Base-by-base conservation (phyloP, 176 grass and related monocot genomes). In the Bonia amplexicaulis region DNA sequence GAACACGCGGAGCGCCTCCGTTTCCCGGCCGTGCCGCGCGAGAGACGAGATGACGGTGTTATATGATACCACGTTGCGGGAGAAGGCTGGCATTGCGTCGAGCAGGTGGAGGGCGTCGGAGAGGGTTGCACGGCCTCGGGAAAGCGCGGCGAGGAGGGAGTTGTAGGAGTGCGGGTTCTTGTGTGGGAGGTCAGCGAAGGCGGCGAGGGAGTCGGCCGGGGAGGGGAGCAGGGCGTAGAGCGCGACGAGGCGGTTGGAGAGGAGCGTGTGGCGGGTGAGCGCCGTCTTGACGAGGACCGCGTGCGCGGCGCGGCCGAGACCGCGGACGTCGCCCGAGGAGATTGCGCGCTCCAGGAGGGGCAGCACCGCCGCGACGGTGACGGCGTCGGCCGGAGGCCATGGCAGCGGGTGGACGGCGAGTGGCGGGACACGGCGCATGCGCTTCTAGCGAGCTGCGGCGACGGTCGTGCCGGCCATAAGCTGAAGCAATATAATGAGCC, bases 1-100 rank as follows among this genome's bases (percentile, higher is more conserved):
- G 11, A 85, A 91, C 20, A 91, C 52, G 6, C 67, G 44, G 45
- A 96, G 81, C 9, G 88, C 86, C 3, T 80, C 76, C 2, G 12
- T 2, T 12, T 91, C 78, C 29, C 39, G 31, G 15, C 91, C 81
- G 12, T 84, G 73, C 15, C 80, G 89, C 52, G 54, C 19, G 12
- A 93, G 91, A 33, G 86, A 73, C 54, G 89, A 85, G 19, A 96
- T 87, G 84, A 93, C 73, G 66, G 72, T 93, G 81, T 96, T 96
- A 74, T 96, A 89, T 25, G 88, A 89, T 22, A 96, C 89, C 0
- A 83, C 67, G 78, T 91, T 91, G 79, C 86, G 84, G 0, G 12
- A 15, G 25, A 39, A 48, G 9, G 17, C 27, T 10, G 89, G 86
- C 73, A 96, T 89, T 49, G 1, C 42, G 69, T 93, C 89, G 57